Base-by-base conservation (phyloP, 306 rosid species). In the Cucurbita ficifolia region DNA sequence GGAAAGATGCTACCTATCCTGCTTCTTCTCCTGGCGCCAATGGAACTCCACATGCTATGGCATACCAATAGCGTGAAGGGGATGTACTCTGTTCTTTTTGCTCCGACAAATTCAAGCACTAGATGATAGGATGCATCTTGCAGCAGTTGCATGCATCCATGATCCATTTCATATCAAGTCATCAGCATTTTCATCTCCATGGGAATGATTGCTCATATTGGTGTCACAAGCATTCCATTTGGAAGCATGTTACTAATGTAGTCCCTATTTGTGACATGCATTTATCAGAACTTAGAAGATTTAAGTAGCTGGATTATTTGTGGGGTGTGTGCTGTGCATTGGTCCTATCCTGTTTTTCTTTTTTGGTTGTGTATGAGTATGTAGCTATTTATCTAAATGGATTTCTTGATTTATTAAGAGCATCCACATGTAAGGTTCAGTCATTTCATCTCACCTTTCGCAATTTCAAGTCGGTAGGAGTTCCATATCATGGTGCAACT, bases 91-190 rank as follows among this genome's bases (percentile, higher is more conserved):
- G 92, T 82, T 88, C 85, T 82, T 87, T 88, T 84, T 86, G 96
- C 89, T 86, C 76, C 89, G 77, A 82, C 85, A 83, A 87, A 81
- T 82, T 80, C 85, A 83, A 75, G 86, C 81, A 79, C 90, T 82
- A 79, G 88, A 82, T 93, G 79, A 88, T 94, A 94, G 89, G 97
- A 87, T 91, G 95, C 96, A 94, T 94, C 97, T 81, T 88, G 99
- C 95, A 81, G 99, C 96, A 75, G 85, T 89, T 85, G 85, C 90
- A 88, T 94, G 96, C 97, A 89, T 94, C 98, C 92, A 94, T 90
- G 96, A 89, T 94, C 98, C 95, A 94, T 94, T 86, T 80, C 93
- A 88, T 86, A 78, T 89, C 92, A 89, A 89, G 90, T 87, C 91
- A 89, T 90, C 92, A 86, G 81, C 98, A 89, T 88, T 84, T 80